phyloP scores from a whole-genome alignment of 495 filamentous ascomycete species.

The Saxophila tyrrhenica region DNA sequence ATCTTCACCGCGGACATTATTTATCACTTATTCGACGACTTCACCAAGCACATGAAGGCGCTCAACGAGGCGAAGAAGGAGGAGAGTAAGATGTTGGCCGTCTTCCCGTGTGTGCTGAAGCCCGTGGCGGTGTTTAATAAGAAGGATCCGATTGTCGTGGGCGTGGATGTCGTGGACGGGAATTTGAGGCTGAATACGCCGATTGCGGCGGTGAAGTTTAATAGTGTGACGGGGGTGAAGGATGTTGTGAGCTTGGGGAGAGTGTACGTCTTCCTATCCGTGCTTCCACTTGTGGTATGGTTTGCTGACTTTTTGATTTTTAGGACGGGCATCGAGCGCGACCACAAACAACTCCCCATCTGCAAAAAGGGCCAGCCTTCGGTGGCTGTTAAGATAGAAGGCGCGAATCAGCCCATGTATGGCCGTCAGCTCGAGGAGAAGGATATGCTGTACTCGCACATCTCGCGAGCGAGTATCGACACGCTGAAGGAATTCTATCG shows the following conservation, averaged over 20 bases:
- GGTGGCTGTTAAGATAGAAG: constrained; percentile 96
- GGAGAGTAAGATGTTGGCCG: constrained; percentile 84
- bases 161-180: constrained; percentile 89
- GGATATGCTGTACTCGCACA: constrained; percentile 75
- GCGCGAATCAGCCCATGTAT: constrained; percentile 86
- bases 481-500: constrained; percentile 94
- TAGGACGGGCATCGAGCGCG: constrained; percentile 87
- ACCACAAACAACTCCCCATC: constrained; percentile 84
- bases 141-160: constrained; percentile 88
- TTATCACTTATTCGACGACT: constrained; percentile 94
- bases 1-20: constrained; percentile 99
- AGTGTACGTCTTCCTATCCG: constrained; percentile 60
- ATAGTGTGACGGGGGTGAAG: constrained; percentile 64
- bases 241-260: constrained; percentile 76
- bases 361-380: constrained; percentile 95
- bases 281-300: background rate
- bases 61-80: constrained; percentile 86
- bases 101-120: constrained; percentile 87
- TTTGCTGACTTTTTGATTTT: constrained; percentile 11
- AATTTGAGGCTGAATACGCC: constrained; percentile 76
- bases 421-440: constrained; percentile 92
- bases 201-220: constrained; percentile 70
- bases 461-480: constrained; percentile 82
- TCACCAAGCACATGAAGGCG: constrained; percentile 84
- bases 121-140: constrained; percentile 97